phyloP scores from a whole-genome alignment of 352 stramenopile genomes.

The Plasmopara halstedii region DNA sequence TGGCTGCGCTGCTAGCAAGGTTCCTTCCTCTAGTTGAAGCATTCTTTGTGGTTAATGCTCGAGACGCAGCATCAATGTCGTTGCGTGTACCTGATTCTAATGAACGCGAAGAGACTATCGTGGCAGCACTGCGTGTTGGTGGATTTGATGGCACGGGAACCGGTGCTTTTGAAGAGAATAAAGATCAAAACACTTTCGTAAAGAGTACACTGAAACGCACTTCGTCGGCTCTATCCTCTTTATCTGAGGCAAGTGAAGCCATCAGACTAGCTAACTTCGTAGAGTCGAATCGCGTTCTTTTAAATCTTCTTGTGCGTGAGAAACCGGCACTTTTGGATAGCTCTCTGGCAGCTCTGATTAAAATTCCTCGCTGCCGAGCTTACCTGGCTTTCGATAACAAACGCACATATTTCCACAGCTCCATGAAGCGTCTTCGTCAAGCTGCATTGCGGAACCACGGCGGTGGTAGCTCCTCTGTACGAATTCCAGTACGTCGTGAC shows the following conservation, averaged over 20 bases:
- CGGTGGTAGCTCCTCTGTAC: conserved; percentile 85
- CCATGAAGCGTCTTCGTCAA: conserved; percentile 89
- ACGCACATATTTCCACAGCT: conserved; percentile 96
- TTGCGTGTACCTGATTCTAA: conserved; percentile 61
- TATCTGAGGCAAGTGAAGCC: conserved; percentile 47
- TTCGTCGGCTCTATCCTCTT: conserved; percentile 30
- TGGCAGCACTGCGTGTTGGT: conserved; percentile 57
- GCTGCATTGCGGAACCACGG: conserved; percentile 77
- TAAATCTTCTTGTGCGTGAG: conserved; percentile 97
- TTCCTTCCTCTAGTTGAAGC: conserved; percentile 97
- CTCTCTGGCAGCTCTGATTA: conserved; percentile 93
- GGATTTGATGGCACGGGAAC: conserved; percentile 43
- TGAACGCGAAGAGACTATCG: conserved; percentile 70
- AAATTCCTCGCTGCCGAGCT: conserved; percentile 90
- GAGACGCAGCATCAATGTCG: conserved; percentile 74
- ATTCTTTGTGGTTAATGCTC: conserved; percentile 98
- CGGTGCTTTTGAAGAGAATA: conserved; percentile 17
- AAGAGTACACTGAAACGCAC: conserved; percentile 26
- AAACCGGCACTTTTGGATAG: conserved; percentile 95
- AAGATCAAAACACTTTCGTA: conserved; percentile 24
- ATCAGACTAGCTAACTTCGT: conserved; percentile 90
- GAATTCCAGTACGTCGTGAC: conserved; percentile 87
- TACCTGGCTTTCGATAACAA: conserved; percentile 99
- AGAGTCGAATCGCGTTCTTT: conserved; percentile 91
- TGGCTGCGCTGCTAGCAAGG: conserved; percentile 91